A percentile compares a stretch with the other conserved stretches of the same genome.
These are phyloP conservation scores for Naganishia sp. DNA, from an alignment of 1,284 basidiomycete species.

Conservation along the genomic window DNA sequence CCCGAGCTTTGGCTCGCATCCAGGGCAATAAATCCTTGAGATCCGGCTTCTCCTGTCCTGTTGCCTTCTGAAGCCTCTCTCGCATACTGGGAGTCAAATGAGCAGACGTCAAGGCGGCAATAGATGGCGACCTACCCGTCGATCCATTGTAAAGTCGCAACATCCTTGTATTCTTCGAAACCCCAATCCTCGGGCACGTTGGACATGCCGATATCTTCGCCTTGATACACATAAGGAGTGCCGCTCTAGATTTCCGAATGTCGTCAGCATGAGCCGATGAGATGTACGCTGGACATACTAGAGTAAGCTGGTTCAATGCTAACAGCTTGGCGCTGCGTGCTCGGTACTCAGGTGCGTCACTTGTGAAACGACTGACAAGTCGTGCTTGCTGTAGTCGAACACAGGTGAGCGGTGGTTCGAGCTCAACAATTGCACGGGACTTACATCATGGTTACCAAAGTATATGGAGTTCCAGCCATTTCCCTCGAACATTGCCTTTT, in stretches of 20 bases:
- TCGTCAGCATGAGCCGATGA: neutral
- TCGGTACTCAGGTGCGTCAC: conserved; percentile 63
- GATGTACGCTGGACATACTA: conserved; percentile 39
- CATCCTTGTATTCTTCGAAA: conserved; percentile 47
- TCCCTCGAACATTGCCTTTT: conserved; percentile 60
- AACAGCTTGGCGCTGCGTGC: conserved; percentile 65
- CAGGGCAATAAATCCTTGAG: conserved; percentile 63
- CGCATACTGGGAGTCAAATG: conserved; percentile 9
- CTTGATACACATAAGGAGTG: conserved; percentile 34
- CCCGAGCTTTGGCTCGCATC: conserved; percentile 66
- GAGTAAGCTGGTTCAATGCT: conserved; percentile 63
- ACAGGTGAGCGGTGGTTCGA: neutral
- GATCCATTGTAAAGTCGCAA: conserved; percentile 35
- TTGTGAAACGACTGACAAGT: conserved; percentile 66
- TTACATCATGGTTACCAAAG: conserved; percentile 46
- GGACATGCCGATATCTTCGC: conserved; percentile 47
- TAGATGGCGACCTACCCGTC: conserved; percentile 13
- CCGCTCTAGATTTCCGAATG: conserved; percentile 9
- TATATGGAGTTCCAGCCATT: conserved; percentile 64
- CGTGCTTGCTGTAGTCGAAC: conserved; percentile 62
- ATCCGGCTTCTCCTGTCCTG: conserved; percentile 57
- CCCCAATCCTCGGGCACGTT: conserved; percentile 48
- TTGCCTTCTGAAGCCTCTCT: conserved; percentile 52
- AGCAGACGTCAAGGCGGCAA: neutral
- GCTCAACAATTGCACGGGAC: neutral